phyloP scores from a whole-genome alignment of 1,284 basidiomycete species.

The Pseudozyma sp. region DNA sequence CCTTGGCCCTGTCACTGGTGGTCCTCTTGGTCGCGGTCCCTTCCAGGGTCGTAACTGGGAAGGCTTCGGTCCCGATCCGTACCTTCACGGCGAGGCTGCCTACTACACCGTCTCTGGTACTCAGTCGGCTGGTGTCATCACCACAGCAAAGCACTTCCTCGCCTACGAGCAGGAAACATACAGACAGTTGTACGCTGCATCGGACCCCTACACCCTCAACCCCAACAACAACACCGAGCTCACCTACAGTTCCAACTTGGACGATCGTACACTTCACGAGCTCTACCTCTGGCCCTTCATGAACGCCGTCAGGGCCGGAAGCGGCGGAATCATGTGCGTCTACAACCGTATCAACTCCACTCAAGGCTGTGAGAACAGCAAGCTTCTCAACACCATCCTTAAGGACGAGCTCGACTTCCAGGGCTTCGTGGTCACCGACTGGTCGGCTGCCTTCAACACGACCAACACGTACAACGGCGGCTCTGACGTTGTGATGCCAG shows the following conservation, averaged over 20 bases:
- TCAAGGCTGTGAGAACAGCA: conserved; percentile 22
- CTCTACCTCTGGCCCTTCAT: conserved; percentile 52
- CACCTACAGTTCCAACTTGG: conserved; percentile 69
- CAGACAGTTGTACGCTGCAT: conserved; percentile 32
- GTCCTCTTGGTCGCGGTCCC: conserved; percentile 41
- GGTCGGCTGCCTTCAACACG: conserved; percentile 42
- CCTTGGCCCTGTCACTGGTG: conserved; percentile 66
- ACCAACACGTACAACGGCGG: conserved; percentile 43
- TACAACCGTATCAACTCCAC: conserved; percentile 32
- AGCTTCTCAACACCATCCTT: conserved; percentile 44
- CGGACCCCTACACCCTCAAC: conserved; percentile 47
- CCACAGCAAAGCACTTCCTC: conserved; percentile 49
- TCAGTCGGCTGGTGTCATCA: conserved; percentile 38
- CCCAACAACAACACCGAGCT: conserved; percentile 51
- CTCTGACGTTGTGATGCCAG: conserved; percentile 33
- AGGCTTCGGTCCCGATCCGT: conserved; percentile 43
- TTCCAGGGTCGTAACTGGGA: conserved; percentile 48
- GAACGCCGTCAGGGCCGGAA: conserved; percentile 44
- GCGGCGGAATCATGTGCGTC: conserved; percentile 41
- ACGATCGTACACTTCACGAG: conserved; percentile 45
- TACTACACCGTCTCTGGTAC: conserved; percentile 44
- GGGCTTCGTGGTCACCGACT: conserved; percentile 44
- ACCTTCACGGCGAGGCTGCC: conserved; percentile 40
- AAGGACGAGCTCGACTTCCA: conserved; percentile 50
- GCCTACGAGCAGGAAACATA: conserved; percentile 48